These are phyloP conservation scores for Persicaria maculosa DNA, from an alignment of 148 eudicot species.

Conservation along the genomic window DNA sequence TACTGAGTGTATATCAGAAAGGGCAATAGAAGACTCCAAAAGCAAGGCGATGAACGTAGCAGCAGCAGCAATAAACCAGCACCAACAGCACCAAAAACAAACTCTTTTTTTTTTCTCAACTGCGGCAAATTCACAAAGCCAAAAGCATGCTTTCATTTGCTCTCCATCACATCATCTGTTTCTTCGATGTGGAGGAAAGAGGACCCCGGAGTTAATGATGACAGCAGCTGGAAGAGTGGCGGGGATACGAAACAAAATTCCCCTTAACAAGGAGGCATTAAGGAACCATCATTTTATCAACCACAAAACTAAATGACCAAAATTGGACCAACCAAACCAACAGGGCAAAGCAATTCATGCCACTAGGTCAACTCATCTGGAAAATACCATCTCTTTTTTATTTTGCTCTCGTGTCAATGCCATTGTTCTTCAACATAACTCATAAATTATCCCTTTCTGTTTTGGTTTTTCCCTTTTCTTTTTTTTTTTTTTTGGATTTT, in stretches of 20 bases:
- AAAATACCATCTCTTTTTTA: background rate
- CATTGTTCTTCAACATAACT: background rate
- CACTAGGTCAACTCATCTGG: background rate
- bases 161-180: too few relatives aligned
- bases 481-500: background rate
- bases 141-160: too few relatives aligned
- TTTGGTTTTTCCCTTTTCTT: background rate
- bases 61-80: too few relatives aligned
- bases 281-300: background rate
- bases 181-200: too few relatives aligned
- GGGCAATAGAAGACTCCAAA: background rate
- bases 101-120: too few relatives aligned
- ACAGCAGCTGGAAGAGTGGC: background rate
- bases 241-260: conserved; percentile 8
- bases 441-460: background rate
- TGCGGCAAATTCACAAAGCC: too few relatives aligned
- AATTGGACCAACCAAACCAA: background rate
- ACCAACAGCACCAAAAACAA: too few relatives aligned
- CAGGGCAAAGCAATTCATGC: conserved; percentile 1
- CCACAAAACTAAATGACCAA: background rate
- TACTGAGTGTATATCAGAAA: background rate
- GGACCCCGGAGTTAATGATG: background rate
- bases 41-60: too few relatives aligned
- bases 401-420: background rate
- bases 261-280: background rate